Evolutionary conservation across 2,329 filamentous ascomycete species (phyloP).

Genomic region (Paracorniculantispora psalliotae): DNA sequence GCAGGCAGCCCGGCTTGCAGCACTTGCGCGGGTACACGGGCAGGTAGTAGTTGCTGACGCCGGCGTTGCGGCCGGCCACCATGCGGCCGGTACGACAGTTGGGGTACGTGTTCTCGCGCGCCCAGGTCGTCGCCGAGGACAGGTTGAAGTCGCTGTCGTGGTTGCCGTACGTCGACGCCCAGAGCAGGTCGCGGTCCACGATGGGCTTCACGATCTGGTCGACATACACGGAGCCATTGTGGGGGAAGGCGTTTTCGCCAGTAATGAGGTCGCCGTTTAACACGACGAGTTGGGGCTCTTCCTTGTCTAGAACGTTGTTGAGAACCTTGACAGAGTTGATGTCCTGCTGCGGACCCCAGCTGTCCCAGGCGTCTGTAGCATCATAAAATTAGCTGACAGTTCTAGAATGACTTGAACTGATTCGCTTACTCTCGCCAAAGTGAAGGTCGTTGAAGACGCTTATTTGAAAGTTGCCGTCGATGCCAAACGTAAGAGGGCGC

Average conservation of each 20-base stretch:
- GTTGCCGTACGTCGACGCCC: constrained; percentile 68
- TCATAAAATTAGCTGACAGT: background rate
- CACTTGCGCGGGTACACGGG: constrained; percentile 38
- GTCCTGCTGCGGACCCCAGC: constrained; percentile 35
- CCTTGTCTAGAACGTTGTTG: constrained; percentile 27
- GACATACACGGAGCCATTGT: constrained; percentile 52
- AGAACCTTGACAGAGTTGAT: constrained; percentile 31
- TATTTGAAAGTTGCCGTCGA: constrained; percentile 17
- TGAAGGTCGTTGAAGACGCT: constrained; percentile 18
- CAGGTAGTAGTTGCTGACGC: constrained; percentile 44
- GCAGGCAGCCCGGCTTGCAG: constrained; percentile 26
- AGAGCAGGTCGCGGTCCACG: constrained; percentile 48
- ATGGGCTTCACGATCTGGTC: constrained; percentile 57
- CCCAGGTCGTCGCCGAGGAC: constrained; percentile 39
- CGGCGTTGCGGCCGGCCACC: constrained; percentile 31
- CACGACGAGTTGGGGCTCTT: constrained; percentile 10
- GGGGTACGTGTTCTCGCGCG: constrained; percentile 34
- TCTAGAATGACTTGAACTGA: background rate
- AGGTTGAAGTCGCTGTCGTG: constrained; percentile 61
- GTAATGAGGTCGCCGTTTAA: constrained; percentile 66
- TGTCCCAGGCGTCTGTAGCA: constrained; percentile 22
- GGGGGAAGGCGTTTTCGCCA: constrained; percentile 54
- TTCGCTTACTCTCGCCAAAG: constrained; percentile 17
- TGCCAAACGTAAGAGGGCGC: constrained; percentile 27
- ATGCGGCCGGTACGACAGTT: constrained; percentile 37